These are phyloP conservation scores for Xerocomus minutiporus DNA, from an alignment of 1,284 basidiomycete species.

Conservation along the genomic window DNA sequence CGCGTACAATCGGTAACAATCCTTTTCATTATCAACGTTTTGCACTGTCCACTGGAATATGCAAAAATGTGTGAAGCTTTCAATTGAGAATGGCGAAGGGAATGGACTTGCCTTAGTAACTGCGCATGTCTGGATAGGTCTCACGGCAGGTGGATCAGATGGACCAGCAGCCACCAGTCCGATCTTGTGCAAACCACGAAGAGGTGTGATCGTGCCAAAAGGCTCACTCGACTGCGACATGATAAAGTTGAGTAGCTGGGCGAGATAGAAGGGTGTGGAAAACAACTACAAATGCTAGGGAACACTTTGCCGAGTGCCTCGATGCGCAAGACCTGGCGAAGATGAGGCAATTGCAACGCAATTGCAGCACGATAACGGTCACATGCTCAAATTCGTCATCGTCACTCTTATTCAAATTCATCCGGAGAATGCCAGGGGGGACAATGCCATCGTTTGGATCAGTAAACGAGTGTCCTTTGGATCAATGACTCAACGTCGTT, in stretches of 20 bases:
- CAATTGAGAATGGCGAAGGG: too few relatives aligned
- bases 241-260: not conserved
- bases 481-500: too few relatives aligned
- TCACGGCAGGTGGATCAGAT: not conserved
- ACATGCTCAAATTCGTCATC: too few relatives aligned
- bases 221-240: not conserved
- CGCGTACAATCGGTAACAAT: constrained; percentile 5
- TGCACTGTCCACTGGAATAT: constrained; percentile 6
- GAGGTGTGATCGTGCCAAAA: not conserved
- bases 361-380: too few relatives aligned
- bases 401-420: too few relatives aligned
- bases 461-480: too few relatives aligned
- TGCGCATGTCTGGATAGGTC: not conserved
- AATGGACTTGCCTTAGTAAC: not conserved
- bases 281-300: not conserved
- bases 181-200: not conserved
- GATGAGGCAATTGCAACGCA: not conserved
- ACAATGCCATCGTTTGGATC: too few relatives aligned
- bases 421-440: too few relatives aligned
- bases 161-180: not conserved
- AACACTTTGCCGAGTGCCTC: not conserved
- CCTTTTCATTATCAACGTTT: constrained; percentile 2
- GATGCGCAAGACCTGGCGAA: not conserved
- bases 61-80: too few relatives aligned
- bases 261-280: not conserved